phyloP scores from a whole-genome alignment of 257 asterid genomes.

The Scutellaria galericulata region DNA sequence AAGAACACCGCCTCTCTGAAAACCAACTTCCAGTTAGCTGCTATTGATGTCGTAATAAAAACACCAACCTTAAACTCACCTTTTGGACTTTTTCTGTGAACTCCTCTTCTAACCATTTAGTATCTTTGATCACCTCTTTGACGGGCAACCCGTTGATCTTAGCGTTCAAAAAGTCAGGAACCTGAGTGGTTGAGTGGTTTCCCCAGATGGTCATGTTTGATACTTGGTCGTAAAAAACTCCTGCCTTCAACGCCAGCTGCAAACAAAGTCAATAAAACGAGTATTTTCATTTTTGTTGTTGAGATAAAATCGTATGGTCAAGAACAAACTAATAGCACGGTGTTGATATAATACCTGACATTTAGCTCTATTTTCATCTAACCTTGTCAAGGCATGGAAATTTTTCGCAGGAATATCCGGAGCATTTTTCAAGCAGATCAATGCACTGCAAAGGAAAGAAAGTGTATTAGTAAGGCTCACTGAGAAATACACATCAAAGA shows the following conservation, averaged over 20 bases:
- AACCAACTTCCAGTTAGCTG: slow-evolving; percentile 20
- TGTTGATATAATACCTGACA: slow-evolving; percentile 65
- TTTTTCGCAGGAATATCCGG: slow-evolving; percentile 92
- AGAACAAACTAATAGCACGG: not conserved
- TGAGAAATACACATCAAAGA: not conserved
- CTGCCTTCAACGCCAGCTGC: slow-evolving; percentile 95
- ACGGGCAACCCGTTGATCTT: slow-evolving; percentile 77
- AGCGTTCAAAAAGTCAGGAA: slow-evolving; percentile 94
- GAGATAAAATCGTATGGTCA: not conserved
- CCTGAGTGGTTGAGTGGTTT: slow-evolving; percentile 99
- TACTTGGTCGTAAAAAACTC: slow-evolving; percentile 93
- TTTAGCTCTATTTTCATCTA: slow-evolving; percentile 98
- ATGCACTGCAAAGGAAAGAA: slow-evolving; percentile 67
- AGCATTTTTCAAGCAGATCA: slow-evolving; percentile 98
- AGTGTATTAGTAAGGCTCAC: slow-evolving; percentile 42
- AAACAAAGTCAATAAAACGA: slow-evolving; percentile 11
- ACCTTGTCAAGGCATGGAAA: slow-evolving; percentile 93
- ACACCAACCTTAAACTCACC: slow-evolving; percentile 47
- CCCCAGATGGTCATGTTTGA: slow-evolving; percentile 98
- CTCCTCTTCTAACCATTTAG: slow-evolving; percentile 91
- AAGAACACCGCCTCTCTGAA: slow-evolving; percentile 95
- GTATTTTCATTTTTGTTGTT: not conserved
- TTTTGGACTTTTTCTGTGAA: slow-evolving; percentile 87
- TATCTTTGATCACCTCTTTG: slow-evolving; percentile 82
- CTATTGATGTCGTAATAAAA: not conserved